Evolutionary conservation across 371 early-diverging fungal species (phyloP).

Genomic region (Saksenaea oblongispora): DNA sequence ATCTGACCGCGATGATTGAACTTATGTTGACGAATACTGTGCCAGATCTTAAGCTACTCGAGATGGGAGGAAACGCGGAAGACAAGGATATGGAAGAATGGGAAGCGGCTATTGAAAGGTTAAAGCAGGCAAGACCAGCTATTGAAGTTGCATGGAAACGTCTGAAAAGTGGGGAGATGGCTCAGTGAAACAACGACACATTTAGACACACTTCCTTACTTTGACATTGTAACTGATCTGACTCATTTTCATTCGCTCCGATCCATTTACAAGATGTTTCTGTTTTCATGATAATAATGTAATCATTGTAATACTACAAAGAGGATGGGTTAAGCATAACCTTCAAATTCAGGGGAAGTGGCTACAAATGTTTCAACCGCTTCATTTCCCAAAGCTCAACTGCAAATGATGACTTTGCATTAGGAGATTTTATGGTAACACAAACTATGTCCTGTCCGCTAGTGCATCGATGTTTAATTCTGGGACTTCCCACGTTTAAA

Average conservation of each 20-base stretch:
- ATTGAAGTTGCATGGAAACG: slow-evolving; percentile 41
- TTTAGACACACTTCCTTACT: not conserved
- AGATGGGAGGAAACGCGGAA: slow-evolving; percentile 63
- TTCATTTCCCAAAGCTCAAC: too few species aligned
- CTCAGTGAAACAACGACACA: not conserved
- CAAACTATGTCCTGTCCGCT: not conserved
- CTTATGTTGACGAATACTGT: slow-evolving; percentile 44
- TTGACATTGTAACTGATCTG: not conserved
- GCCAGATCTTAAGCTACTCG: slow-evolving; percentile 48
- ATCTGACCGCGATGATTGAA: slow-evolving; percentile 48
- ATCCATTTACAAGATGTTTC: not conserved
- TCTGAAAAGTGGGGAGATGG: not conserved
- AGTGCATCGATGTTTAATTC: not conserved
- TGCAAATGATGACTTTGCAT: not conserved
- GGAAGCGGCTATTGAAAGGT: slow-evolving; percentile 41
- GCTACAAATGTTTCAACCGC: not conserved
- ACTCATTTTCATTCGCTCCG: not conserved
- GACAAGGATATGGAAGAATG: slow-evolving; percentile 48
- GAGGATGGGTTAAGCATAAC: not conserved
- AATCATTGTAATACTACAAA: too few species aligned
- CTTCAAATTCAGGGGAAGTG: not conserved
- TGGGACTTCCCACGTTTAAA: slow-evolving; percentile 3
- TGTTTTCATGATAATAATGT: not conserved
- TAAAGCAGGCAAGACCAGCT: slow-evolving; percentile 33
- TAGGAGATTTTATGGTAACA: not conserved